phyloP scores from a whole-genome alignment of 2,329 filamentous ascomycete species.

The Calonectria henricotiae region DNA sequence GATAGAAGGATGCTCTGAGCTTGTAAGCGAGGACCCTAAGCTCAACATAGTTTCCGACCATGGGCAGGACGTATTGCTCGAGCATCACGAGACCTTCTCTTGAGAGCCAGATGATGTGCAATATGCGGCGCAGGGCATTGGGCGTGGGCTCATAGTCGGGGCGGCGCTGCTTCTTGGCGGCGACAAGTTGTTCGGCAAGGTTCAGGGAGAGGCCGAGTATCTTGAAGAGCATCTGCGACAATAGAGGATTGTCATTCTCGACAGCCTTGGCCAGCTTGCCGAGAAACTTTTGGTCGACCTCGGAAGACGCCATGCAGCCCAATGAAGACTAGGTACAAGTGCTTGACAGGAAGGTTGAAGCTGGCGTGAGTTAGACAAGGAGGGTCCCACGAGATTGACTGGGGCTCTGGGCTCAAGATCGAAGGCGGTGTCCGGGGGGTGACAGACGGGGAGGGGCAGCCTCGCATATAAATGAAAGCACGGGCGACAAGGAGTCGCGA shows the following conservation, averaged over 20 bases:
- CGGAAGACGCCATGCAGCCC: slow-evolving; percentile 88
- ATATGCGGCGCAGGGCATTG: slow-evolving; percentile 85
- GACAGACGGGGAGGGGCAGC: slow-evolving; percentile 45
- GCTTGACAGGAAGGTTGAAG: slow-evolving; percentile 29
- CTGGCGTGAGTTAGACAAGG: slow-evolving; percentile 41
- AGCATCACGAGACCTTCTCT: slow-evolving; percentile 91
- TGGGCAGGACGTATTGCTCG: slow-evolving; percentile 89
- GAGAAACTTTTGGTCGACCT: slow-evolving; percentile 98
- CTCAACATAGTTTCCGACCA: slow-evolving; percentile 84
- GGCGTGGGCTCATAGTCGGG: slow-evolving; percentile 86
- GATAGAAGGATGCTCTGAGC: slow-evolving; percentile 93
- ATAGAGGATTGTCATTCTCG: slow-evolving; percentile 82
- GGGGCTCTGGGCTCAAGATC: slow-evolving; percentile 46
- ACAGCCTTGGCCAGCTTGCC: slow-evolving; percentile 89
- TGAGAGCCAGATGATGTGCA: slow-evolving; percentile 95
- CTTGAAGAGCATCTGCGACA: slow-evolving; percentile 89
- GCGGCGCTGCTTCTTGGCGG: slow-evolving; percentile 86
- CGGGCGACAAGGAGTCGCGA: slow-evolving; percentile 47
- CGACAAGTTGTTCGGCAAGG: slow-evolving; percentile 86
- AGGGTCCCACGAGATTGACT: slow-evolving; percentile 45
- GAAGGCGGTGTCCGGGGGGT: slow-evolving; percentile 44
- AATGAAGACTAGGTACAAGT: slow-evolving; percentile 29
- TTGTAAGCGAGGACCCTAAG: slow-evolving; percentile 94
- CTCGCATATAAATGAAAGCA: slow-evolving; percentile 55
- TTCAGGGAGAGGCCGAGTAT: slow-evolving; percentile 92